These are phyloP conservation scores for Coemansia sp. DNA, from an alignment of 192 early-diverging fungal species.

Conservation along the genomic window DNA sequence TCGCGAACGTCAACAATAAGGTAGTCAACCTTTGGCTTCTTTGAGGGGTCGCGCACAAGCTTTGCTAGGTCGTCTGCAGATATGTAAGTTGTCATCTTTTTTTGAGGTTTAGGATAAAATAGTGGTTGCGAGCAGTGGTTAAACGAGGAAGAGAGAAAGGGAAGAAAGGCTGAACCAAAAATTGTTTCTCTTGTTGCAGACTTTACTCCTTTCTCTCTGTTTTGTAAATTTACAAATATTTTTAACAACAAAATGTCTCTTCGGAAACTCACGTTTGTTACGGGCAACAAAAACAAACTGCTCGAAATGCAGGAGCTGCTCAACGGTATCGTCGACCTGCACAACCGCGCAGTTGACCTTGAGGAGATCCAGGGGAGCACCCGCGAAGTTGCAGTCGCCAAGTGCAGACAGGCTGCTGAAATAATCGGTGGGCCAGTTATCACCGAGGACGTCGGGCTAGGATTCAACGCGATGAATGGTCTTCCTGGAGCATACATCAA, in stretches of 20 bases:
- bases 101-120: neutral
- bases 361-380: conserved; percentile 92
- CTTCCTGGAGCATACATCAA: conserved; percentile 91
- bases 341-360: conserved; percentile 71
- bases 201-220: neutral
- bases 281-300: conserved; percentile 96
- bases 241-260: conserved; percentile 20
- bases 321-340: conserved; percentile 59
- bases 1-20: conserved; percentile 73
- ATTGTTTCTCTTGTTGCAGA: too few relatives aligned
- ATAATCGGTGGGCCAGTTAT: conserved; percentile 70
- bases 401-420: conserved; percentile 73
- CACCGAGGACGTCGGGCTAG: conserved; percentile 91
- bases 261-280: conserved; percentile 75
- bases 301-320: conserved; percentile 85
- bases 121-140: neutral
- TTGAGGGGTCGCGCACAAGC: conserved; percentile 58
- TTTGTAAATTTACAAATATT: neutral
- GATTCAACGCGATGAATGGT: conserved; percentile 91
- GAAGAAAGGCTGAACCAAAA: neutral
- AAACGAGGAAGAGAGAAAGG: neutral
- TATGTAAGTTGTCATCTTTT: conserved; percentile 12
- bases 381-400: conserved; percentile 71
- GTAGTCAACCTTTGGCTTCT: conserved; percentile 65
- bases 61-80: conserved; percentile 48